Conservation (phyloP, 225 moss, liverwort and hornwort species). For the Marchantia polymorpha region DNA sequence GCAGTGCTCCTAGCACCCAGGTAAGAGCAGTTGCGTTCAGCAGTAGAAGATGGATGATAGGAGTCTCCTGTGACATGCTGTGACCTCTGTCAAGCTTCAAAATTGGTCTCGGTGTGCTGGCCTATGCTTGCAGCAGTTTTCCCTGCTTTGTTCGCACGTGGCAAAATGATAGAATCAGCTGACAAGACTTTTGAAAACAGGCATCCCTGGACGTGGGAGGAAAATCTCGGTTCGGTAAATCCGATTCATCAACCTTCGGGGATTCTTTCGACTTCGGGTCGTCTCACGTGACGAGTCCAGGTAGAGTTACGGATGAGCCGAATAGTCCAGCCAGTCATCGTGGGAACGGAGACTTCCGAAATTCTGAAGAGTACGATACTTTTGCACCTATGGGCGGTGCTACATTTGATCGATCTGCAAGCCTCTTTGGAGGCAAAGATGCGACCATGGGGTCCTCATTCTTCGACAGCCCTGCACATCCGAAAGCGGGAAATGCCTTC, state of each 20-base stretch:
- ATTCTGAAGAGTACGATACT: slow-evolving; percentile 61
- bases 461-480: slow-evolving; percentile 54
- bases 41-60: neutral
- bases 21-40: slow-evolving; percentile 24
- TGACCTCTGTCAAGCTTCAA: neutral
- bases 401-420: slow-evolving; percentile 67
- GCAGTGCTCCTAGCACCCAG: slow-evolving; percentile 79
- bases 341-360: slow-evolving; percentile 58
- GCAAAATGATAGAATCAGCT: neutral
- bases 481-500: slow-evolving; percentile 37
- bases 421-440: slow-evolving; percentile 56
- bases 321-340: slow-evolving; percentile 47
- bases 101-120: neutral
- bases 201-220: slow-evolving; percentile 40
- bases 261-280: slow-evolving; percentile 73
- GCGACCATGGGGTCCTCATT: slow-evolving; percentile 47
- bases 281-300: slow-evolving; percentile 54
- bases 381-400: slow-evolving; percentile 63
- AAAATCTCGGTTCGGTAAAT: slow-evolving; percentile 42
- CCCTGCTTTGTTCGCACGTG: neutral
- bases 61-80: neutral
- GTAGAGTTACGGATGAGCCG: slow-evolving; percentile 42
- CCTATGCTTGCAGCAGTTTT: neutral
- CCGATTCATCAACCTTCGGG: slow-evolving; percentile 43
- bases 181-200: slow-evolving; percentile 18